Evolutionary conservation across 2,329 filamentous ascomycete genomes (phyloP).

Genomic region (Bipolaris bicolor): DNA sequence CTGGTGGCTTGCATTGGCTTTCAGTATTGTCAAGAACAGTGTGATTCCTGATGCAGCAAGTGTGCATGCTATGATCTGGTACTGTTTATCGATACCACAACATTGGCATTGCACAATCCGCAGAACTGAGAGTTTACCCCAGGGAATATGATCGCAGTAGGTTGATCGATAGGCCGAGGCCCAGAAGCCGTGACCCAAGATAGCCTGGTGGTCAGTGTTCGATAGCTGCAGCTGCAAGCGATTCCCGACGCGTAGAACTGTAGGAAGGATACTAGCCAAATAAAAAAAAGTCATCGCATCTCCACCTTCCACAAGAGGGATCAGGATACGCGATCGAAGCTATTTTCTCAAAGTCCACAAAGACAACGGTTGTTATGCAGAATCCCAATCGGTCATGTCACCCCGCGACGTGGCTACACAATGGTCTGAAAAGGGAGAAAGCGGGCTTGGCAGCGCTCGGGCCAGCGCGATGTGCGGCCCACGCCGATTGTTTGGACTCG

Average conservation of each 20-base stretch:
- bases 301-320: not conserved
- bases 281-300: not conserved
- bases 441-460: conserved; percentile 21
- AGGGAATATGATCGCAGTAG: not conserved
- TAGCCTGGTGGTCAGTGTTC: conserved; percentile 17
- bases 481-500: conserved; percentile 30
- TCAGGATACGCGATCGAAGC: not conserved
- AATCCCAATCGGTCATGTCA: not conserved
- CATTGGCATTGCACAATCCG: not conserved
- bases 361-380: not conserved
- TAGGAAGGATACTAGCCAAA: not conserved
- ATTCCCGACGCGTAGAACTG: conserved; percentile 1
- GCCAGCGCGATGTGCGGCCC: conserved; percentile 22
- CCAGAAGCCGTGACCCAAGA: conserved; percentile 14
- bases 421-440: conserved; percentile 10
- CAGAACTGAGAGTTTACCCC: not conserved
- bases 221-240: conserved; percentile 18
- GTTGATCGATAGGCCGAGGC: conserved; percentile 11
- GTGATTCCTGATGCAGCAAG: not conserved
- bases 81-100: not conserved
- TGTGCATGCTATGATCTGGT: not conserved
- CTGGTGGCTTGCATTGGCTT: not conserved
- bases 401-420: not conserved
- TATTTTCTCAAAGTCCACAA: not conserved
- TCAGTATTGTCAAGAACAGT: not conserved